These are phyloP conservation scores for Xylariaceae sp. DNA, from an alignment of 2,329 filamentous ascomycete genomes.

Conservation along the genomic window DNA sequence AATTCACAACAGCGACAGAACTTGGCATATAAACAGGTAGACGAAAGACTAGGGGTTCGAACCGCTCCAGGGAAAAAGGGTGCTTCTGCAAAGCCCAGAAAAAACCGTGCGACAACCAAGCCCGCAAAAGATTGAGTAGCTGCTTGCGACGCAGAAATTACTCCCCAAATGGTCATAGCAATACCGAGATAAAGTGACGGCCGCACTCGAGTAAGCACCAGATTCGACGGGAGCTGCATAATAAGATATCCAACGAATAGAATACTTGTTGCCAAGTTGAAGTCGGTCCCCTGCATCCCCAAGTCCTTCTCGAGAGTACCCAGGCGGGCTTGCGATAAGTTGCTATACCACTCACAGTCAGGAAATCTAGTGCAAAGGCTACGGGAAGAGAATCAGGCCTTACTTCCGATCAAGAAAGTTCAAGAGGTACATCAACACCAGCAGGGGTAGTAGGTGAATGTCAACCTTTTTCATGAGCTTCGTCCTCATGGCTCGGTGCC, in stretches of 20 bases:
- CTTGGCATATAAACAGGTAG: too few relatives aligned
- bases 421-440: conserved; percentile 61
- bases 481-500: conserved; percentile 39
- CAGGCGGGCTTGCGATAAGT: conserved; percentile 60
- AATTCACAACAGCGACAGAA: too few relatives aligned
- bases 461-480: conserved; percentile 58
- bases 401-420: conserved; percentile 59
- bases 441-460: conserved; percentile 55
- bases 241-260: conserved; percentile 65
- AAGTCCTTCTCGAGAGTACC: conserved; percentile 60
- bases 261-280: conserved; percentile 60
- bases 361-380: neutral
- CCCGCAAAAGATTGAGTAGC: conserved; percentile 49
- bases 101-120: conserved; percentile 54
- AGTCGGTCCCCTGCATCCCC: conserved; percentile 60
- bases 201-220: conserved; percentile 58
- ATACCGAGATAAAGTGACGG: conserved; percentile 60
- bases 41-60: neutral
- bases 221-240: conserved; percentile 67
- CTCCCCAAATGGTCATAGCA: conserved; percentile 48
- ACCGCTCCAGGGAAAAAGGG: conserved; percentile 56
- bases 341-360: conserved; percentile 39
- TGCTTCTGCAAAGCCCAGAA: conserved; percentile 56
- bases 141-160: conserved; percentile 52
- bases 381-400: conserved; percentile 5